phyloP scores from a whole-genome alignment of 148 eudicot species.

The Chenopodium suecicum region DNA sequence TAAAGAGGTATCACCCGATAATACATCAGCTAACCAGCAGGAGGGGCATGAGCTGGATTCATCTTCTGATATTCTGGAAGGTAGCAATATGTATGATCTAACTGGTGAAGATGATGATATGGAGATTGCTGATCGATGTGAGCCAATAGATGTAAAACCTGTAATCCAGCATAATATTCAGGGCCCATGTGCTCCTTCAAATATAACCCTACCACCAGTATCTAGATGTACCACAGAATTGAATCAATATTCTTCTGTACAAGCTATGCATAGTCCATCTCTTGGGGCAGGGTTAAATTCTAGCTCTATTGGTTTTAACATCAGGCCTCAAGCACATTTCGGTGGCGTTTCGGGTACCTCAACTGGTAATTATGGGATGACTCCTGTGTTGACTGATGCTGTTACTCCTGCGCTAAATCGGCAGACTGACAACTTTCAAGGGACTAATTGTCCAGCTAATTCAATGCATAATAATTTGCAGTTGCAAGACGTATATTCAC shows the following conservation, averaged over 20 bases:
- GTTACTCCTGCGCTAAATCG: conserved; percentile 44
- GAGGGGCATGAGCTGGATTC: conserved; percentile 15
- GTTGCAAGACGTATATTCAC: conserved; percentile 39
- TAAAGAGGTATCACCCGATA: conserved; percentile 37
- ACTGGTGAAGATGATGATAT: conserved; percentile 58
- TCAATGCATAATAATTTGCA: conserved; percentile 29
- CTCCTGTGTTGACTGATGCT: conserved; percentile 56
- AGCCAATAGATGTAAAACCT: conserved; percentile 54
- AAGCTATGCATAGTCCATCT: conserved; percentile 32
- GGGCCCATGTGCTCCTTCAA: conserved; percentile 23
- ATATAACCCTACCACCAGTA: conserved; percentile 9
- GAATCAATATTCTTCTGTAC: conserved; percentile 37
- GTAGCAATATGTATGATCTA: conserved; percentile 57
- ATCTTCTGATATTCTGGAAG: conserved; percentile 20
- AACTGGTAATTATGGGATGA: conserved; percentile 25
- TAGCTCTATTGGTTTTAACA: conserved; percentile 27
- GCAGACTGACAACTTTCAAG: conserved; percentile 35
- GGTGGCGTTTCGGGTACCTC: conserved; percentile 26
- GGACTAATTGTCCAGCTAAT: conserved; percentile 24
- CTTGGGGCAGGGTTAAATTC: conserved; percentile 33
- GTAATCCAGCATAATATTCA: conserved; percentile 27
- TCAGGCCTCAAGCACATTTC: conserved; percentile 27
- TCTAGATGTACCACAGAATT: conserved; percentile 33
- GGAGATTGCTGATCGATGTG: conserved; percentile 32
- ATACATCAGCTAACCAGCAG: conserved; percentile 30